Evolutionary conservation across 2,329 filamentous ascomycete species (phyloP).

Genomic region (Onygenales sp.): DNA sequence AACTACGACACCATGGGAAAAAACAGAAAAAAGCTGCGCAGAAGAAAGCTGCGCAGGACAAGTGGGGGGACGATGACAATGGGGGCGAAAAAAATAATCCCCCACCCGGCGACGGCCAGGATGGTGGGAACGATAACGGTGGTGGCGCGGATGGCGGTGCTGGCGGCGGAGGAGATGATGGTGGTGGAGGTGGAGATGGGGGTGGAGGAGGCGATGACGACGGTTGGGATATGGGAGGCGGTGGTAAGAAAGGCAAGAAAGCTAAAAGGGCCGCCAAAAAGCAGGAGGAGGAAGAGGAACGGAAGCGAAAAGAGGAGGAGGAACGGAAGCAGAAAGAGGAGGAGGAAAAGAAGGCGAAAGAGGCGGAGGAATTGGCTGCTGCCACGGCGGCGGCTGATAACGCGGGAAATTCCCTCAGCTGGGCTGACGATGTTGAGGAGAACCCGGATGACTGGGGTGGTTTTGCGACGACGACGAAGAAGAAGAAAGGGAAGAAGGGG

Average conservation of each 20-base stretch:
- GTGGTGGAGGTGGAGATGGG: conserved; percentile 1
- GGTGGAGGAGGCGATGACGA: conserved; percentile 8
- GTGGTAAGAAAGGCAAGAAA: conserved; percentile 12
- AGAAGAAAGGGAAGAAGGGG: conserved; percentile 48
- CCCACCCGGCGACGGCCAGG: conserved; percentile 4
- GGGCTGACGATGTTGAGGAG: conserved; percentile 34
- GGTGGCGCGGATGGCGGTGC: conserved; percentile 5
- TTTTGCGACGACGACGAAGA: conserved; percentile 42
- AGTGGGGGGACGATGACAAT: conserved; percentile 1
- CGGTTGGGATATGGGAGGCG: conserved; percentile 1
- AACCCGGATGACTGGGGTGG: conserved; percentile 42
- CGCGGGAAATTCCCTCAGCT: conserved; percentile 28
- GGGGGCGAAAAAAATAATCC: conserved; percentile 4
- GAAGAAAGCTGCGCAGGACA: conserved; percentile 4
- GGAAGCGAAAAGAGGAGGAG: conserved; percentile 3
- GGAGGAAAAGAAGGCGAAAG: conserved; percentile 1
- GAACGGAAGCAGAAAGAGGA: conserved; percentile 1
- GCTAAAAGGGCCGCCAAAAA: conserved; percentile 7
- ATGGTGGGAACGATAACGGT: conserved; percentile 3
- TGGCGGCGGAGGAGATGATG: neutral
- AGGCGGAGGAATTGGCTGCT: conserved; percentile 9
- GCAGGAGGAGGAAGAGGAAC: conserved; percentile 7
- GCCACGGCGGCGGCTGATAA: conserved; percentile 19
- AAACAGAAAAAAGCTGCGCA: conserved; percentile 8
- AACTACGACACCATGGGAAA: conserved; percentile 6